phyloP scores from a whole-genome alignment of 371 early-diverging fungal genomes.

The Saksenaea oblongispora region DNA sequence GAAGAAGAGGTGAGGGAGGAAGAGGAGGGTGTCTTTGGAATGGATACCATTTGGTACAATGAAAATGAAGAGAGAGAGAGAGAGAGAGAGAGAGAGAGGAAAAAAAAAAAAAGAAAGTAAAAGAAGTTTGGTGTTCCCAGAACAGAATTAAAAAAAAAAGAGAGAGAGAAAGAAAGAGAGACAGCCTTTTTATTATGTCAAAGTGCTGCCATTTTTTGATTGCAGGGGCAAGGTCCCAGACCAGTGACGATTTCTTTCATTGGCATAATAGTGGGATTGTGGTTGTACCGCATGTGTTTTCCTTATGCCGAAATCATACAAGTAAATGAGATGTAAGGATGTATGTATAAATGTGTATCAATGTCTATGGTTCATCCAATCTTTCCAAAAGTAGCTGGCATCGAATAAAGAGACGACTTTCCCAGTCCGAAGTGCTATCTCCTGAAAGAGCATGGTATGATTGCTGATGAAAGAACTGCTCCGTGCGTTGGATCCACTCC shows the following conservation, averaged over 20 bases:
- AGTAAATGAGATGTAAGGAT: neutral
- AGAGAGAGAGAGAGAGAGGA: neutral
- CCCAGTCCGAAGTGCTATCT: constrained; percentile 36
- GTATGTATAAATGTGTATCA: neutral
- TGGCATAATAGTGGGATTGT: neutral
- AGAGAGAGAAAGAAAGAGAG: neutral
- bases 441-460: constrained; percentile 15
- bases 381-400: constrained; percentile 30
- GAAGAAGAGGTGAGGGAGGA: too few relatives aligned
- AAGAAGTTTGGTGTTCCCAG: neutral
- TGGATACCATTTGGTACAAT: neutral
- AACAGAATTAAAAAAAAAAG: neutral
- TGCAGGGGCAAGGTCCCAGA: neutral
- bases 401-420: constrained; percentile 28
- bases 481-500: constrained; percentile 29
- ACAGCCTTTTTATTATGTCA: constrained; percentile 1
- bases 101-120: neutral
- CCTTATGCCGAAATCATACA: neutral
- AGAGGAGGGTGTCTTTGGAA: too few relatives aligned
- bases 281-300: neutral
- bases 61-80: neutral
- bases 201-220: neutral
- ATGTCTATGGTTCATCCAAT: constrained; percentile 18
- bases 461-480: constrained; percentile 14
- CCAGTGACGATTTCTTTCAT: neutral